Conservation (phyloP, 192 early-diverging fungal genomes). For the Entomortierella lignicola region DNA sequence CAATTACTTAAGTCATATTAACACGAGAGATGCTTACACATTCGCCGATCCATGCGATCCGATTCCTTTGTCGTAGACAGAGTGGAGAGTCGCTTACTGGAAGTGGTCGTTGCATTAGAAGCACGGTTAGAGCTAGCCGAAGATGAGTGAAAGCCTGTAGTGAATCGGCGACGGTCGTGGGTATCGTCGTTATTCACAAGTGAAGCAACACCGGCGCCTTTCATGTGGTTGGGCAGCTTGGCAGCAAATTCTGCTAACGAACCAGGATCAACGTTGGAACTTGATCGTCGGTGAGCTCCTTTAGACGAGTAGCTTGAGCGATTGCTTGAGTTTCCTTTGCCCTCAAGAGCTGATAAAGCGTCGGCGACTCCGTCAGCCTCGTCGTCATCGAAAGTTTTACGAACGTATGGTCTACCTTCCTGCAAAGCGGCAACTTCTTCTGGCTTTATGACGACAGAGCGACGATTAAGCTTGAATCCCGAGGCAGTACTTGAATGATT, state of each 20-base stretch:
- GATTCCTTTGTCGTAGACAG: conserved; percentile 10
- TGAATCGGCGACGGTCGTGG: conserved; percentile 44
- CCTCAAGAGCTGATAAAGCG: conserved; percentile 43
- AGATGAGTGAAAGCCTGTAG: conserved; percentile 35
- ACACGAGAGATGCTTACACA: conserved; percentile 16
- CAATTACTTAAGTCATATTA: background rate
- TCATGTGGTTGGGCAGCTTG: conserved; percentile 32
- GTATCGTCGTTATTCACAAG: conserved; percentile 47
- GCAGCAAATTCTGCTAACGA: conserved; percentile 47
- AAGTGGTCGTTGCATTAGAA: background rate
- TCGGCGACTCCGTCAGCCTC: conserved; percentile 29
- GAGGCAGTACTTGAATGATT: conserved; percentile 6
- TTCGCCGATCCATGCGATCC: conserved; percentile 46
- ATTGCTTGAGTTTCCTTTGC: conserved; percentile 43
- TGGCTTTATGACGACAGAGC: conserved; percentile 41
- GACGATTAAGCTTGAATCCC: conserved; percentile 31
- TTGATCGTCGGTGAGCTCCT: background rate
- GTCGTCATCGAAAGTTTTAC: conserved; percentile 29
- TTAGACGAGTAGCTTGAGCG: conserved; percentile 36
- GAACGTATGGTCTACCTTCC: conserved; percentile 31
- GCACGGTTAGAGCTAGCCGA: conserved; percentile 6
- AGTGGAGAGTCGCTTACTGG: conserved; percentile 26
- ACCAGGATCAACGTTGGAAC: conserved; percentile 23
- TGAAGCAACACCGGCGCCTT: conserved; percentile 8
- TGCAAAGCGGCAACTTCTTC: conserved; percentile 46